These are phyloP conservation scores for Polychytrium aggregatum DNA, from an alignment of 192 early-diverging fungal genomes.

Conservation along the genomic window DNA sequence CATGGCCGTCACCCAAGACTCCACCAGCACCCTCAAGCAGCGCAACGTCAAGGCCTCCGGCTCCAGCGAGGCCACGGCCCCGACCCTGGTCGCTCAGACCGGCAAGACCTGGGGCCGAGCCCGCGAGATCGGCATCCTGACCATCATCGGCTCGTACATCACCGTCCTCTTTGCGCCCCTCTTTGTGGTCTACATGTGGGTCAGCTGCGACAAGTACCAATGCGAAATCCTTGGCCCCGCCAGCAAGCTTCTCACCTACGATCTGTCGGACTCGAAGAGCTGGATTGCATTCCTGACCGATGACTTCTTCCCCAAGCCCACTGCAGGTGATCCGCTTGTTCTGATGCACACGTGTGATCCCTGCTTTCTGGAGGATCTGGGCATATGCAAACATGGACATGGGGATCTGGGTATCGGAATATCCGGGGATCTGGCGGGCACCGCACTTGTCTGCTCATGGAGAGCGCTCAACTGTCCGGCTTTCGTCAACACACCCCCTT, in stretches of 20 bases:
- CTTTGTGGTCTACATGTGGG: slow-evolving; percentile 57
- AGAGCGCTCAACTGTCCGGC: too few species aligned
- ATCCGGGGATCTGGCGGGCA: too few species aligned
- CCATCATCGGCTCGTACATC: slow-evolving; percentile 34
- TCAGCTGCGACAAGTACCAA: slow-evolving; percentile 50
- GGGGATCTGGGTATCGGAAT: too few species aligned
- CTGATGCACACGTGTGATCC: neutral
- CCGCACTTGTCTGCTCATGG: too few species aligned
- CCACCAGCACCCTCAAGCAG: too few species aligned
- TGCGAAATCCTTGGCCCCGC: slow-evolving; percentile 53
- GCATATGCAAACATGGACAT: too few species aligned
- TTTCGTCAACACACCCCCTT: too few species aligned
- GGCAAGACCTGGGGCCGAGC: slow-evolving; percentile 69
- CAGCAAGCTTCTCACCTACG: slow-evolving; percentile 14
- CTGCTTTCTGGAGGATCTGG: too few species aligned
- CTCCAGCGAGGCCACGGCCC: too few species aligned
- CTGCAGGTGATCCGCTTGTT: slow-evolving; percentile 9
- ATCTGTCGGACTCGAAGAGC: slow-evolving; percentile 15
- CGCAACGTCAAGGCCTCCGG: too few species aligned
- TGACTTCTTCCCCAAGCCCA: slow-evolving; percentile 27
- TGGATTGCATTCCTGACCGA: slow-evolving; percentile 8
- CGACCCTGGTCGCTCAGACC: slow-evolving; percentile 35
- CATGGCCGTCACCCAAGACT: too few species aligned
- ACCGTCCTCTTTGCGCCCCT: slow-evolving; percentile 55
- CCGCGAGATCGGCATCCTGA: slow-evolving; percentile 24